Base-by-base conservation (phyloP, 2,329 filamentous ascomycete genomes). In the Colletotrichum cordylinicola region DNA sequence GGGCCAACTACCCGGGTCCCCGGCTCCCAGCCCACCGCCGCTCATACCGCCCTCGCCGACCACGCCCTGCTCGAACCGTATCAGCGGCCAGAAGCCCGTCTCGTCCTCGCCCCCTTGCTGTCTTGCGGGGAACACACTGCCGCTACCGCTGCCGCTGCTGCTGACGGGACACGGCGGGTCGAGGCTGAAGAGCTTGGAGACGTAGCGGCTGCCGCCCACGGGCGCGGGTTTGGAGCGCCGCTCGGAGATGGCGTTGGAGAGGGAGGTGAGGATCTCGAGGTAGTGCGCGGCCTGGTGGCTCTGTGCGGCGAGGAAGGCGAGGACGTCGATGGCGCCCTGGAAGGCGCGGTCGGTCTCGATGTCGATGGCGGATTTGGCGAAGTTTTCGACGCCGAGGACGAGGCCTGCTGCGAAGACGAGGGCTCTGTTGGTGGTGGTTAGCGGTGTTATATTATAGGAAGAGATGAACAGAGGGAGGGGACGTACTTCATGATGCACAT, bases 271-370 rank as follows among this genome's bases (percentile, higher is more conserved):
- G 24, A 92, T 92, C 8, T 91, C 89, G 15, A 87, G 85, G 78
- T 92, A 92, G 67, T 91, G 90, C 4, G 85, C 87, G 4, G 91
- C 91, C 76, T 92, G 90, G 0, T 90, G 88, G 55, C 89, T 52
- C 43, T 52, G 43, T 6, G 43, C 43, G 43, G 43, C 43, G 43
- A 52, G 43, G n/a, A 52, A 52, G 91, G 64, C 83, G 2, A 92
- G 84, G 1, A 92, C 87, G 21, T 87, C 84, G 6, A 87, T 85
- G 2, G 90, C 87, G 4, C 87, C 86, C 24, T 84, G 81, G 76
- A 92, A 92, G 0, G 90, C 87, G 8, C 80, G 79, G n/a, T 87
- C 86, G 58, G 88, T 83, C 29, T 88, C 86, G 8, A 85, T 81
- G 35, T 89, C 86, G 2, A 85, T 80, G 1, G 87, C 85, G 8